Evolutionary conservation across 495 filamentous ascomycete genomes (phyloP).

Genomic region (Aspergillus sclerotioniger): DNA sequence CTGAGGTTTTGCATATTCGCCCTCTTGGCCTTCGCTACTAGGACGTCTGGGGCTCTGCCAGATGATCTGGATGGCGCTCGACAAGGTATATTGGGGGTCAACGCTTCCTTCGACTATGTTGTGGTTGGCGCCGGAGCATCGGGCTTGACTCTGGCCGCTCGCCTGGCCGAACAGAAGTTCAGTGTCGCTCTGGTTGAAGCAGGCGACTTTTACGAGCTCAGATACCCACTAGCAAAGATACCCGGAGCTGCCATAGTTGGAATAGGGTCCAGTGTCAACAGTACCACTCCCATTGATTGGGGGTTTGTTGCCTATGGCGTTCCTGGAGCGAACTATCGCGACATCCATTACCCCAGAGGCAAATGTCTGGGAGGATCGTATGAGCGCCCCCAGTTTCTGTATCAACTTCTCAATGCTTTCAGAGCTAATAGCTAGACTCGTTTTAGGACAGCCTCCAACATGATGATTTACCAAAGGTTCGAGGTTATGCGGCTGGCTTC

Average conservation of each 20-base stretch:
- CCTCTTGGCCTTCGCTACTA: not conserved
- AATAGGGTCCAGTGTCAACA: slow-evolving; percentile 30
- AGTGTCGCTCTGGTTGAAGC: slow-evolving; percentile 56
- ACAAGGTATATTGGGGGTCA: not conserved
- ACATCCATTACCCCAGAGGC: slow-evolving; percentile 40
- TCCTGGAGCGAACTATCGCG: slow-evolving; percentile 32
- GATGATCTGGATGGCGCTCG: not conserved
- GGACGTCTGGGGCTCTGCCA: not conserved
- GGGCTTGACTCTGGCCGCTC: slow-evolving; percentile 45
- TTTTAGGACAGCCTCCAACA: slow-evolving; percentile 31
- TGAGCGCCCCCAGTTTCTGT: slow-evolving; percentile 5
- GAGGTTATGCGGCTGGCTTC: not conserved
- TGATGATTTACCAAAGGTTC: slow-evolving; percentile 40
- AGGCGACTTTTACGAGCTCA: slow-evolving; percentile 54
- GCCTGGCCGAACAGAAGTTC: slow-evolving; percentile 38
- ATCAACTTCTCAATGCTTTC: not conserved
- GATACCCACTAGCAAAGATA: slow-evolving; percentile 41
- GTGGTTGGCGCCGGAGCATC: slow-evolving; percentile 54
- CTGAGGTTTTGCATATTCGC: not conserved
- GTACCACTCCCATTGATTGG: slow-evolving; percentile 48
- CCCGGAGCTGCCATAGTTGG: slow-evolving; percentile 38
- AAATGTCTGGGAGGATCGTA: slow-evolving; percentile 43
- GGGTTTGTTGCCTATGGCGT: slow-evolving; percentile 34
- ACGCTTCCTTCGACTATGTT: slow-evolving; percentile 46
- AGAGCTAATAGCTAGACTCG: not conserved